phyloP scores from a whole-genome alignment of 371 early-diverging fungal genomes.

The Mortierella sp. region DNA sequence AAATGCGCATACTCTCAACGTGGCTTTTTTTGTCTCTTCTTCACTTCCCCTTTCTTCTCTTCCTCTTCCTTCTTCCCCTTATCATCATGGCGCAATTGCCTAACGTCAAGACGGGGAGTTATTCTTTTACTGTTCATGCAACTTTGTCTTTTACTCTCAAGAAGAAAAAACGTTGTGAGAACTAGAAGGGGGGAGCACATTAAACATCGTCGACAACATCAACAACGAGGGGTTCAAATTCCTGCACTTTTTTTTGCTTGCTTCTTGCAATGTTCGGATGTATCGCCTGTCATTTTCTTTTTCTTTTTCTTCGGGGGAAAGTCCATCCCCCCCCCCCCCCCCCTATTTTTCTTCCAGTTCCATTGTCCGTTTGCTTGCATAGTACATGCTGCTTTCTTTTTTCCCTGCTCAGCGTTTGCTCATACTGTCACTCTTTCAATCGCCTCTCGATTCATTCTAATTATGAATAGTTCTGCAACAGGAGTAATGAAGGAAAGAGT shows the following conservation, averaged over 20 bases:
- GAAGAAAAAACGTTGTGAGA: neutral
- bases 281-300: neutral
- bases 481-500: neutral
- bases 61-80: neutral
- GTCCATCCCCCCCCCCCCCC: too few species aligned
- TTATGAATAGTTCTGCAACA: neutral
- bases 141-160: neutral
- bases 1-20: neutral
- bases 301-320: neutral
- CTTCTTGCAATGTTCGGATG: neutral
- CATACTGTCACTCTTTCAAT: neutral
- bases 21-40: neutral
- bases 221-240: neutral
- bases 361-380: constrained; percentile 7
- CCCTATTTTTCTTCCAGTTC: neutral
- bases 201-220: neutral
- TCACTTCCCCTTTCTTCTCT: neutral
- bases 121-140: constrained; percentile 7
- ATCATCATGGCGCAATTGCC: neutral
- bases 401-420: neutral
- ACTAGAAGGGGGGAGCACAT: neutral
- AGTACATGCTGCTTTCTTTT: neutral
- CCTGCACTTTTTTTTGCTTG: constrained; percentile 2
- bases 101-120: constrained; percentile 3
- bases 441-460: neutral